Evolutionary conservation across 1,139 yeast genomes (phyloP), one percentile per base, ranked within the genome.

Genomic region (Sugiyamaella neomexicana): DNA sequence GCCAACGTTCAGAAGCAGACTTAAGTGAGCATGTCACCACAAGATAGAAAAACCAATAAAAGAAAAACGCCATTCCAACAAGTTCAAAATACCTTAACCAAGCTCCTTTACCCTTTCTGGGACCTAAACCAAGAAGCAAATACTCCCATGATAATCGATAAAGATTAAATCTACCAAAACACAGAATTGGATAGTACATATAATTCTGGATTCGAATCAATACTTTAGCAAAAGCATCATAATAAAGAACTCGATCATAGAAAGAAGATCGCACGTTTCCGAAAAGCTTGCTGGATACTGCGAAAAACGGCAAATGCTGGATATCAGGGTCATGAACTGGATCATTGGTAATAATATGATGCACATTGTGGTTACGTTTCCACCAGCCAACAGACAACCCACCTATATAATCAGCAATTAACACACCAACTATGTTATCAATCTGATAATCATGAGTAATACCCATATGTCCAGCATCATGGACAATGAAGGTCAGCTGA

Each of bases 281-380:
- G 62, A 89, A 80, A 5, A 89, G 74, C 58, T 87, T 75, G 1
- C 87, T 78, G 52, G 91, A 84, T 23, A 90, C 95, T 1, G 96
- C 95, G 68, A 89, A 89, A 65, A 89, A 89, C 1, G 97, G 97
- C 60, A 89, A 71, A 71, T 89, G 97, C 70, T 90, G 97, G 66
- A 89, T 90, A 72, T 89, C 97, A 0, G 97, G 97, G 66, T 90
- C 97, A 68, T 89, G 96, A 1, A 86, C 85, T 0, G 97, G 97
- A 65, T 89, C 96, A 69, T 89, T 89, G 13, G 97, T 86, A 53
- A 89, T 79, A 55, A 89, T 72, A 70, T 89, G 97, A 68, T 90
- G 97, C 20, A 89, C 95, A 68, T 89, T 89, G 70, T 89, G 97
- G 69, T 87, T 89, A 52, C 93, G 77, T 65, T 89, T 90, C 97